Evolutionary conservation across 805 yeast genomes (phyloP).

Genomic region (Myxozyma kluyveri): DNA sequence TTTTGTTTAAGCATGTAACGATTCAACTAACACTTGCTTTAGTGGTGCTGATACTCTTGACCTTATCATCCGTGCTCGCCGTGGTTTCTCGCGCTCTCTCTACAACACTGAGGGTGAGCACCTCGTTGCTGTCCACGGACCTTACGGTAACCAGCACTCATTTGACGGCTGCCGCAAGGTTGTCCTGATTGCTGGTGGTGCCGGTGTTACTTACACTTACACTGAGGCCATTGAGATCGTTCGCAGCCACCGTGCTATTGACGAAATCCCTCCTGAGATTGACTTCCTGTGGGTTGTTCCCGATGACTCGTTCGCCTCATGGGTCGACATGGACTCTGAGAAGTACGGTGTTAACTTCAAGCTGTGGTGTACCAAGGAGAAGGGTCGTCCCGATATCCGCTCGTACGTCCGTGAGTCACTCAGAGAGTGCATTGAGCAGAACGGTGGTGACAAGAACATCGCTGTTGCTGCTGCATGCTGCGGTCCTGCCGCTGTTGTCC

Average conservation of each 20-base stretch:
- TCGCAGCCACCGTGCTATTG: slow-evolving; percentile 19
- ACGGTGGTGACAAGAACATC: slow-evolving; percentile 23
- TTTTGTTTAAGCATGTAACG: too few relatives aligned
- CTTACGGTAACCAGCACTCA: slow-evolving; percentile 23
- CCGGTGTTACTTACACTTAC: slow-evolving; percentile 38
- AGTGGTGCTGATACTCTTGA: slow-evolving; percentile 32
- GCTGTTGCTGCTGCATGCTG: slow-evolving; percentile 34
- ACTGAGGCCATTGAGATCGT: slow-evolving; percentile 30
- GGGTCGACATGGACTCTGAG: slow-evolving; percentile 33
- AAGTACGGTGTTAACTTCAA: slow-evolving; percentile 30
- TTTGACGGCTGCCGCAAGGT: slow-evolving; percentile 30
- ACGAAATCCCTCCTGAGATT: slow-evolving; percentile 28
- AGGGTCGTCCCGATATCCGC: slow-evolving; percentile 35
- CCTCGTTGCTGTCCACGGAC: slow-evolving; percentile 28
- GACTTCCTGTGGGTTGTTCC: slow-evolving; percentile 37
- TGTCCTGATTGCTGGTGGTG: slow-evolving; percentile 37
- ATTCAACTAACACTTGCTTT: background rate
- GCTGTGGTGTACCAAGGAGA: slow-evolving; percentile 35
- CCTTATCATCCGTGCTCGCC: slow-evolving; percentile 36
- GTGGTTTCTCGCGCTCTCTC: slow-evolving; percentile 34
- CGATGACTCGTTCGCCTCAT: slow-evolving; percentile 28
- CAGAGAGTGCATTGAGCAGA: slow-evolving; percentile 20
- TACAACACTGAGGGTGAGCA: slow-evolving; percentile 27
- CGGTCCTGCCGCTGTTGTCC: slow-evolving; percentile 35
- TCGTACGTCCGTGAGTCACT: slow-evolving; percentile 25